These are phyloP conservation scores for Golubevia pallescens DNA, from an alignment of 1,284 basidiomycete species.

Conservation along the genomic window DNA sequence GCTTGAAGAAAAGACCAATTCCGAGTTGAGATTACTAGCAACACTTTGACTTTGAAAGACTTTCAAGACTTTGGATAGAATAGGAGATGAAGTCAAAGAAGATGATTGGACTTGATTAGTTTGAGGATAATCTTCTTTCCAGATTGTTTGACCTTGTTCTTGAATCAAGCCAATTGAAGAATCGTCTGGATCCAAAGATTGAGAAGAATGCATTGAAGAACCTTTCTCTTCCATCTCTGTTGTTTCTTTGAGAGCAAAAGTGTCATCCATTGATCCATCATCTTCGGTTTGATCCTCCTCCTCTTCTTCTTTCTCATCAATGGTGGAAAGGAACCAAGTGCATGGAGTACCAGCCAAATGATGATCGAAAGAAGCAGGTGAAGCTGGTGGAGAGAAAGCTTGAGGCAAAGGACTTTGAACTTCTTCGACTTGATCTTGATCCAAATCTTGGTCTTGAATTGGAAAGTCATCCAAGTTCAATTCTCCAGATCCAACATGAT, in stretches of 20 bases:
- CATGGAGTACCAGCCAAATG: neutral
- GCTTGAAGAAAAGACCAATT: neutral
- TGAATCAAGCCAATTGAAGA: neutral
- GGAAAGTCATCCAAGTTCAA: neutral
- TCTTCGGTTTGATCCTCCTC: neutral
- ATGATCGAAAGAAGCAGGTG: neutral
- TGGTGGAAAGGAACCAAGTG: neutral
- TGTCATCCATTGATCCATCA: neutral
- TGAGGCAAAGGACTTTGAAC: neutral
- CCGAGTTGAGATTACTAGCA: neutral
- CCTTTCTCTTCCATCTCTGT: neutral
- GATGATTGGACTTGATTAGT: no score
- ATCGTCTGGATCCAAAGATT: neutral
- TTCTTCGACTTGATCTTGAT: neutral
- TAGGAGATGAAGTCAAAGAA: no score
- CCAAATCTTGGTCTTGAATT: neutral
- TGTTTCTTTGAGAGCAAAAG: neutral
- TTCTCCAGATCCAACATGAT: neutral
- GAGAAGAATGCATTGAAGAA: neutral
- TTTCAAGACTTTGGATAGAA: no score
- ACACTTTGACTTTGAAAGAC: neutral
- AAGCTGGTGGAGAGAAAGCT: neutral
- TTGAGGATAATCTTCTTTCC: neutral
- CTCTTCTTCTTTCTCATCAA: neutral
- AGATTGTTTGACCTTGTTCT: neutral